Conservation (phyloP, 192 early-diverging fungal genomes). For the Coemansia sp. region DNA sequence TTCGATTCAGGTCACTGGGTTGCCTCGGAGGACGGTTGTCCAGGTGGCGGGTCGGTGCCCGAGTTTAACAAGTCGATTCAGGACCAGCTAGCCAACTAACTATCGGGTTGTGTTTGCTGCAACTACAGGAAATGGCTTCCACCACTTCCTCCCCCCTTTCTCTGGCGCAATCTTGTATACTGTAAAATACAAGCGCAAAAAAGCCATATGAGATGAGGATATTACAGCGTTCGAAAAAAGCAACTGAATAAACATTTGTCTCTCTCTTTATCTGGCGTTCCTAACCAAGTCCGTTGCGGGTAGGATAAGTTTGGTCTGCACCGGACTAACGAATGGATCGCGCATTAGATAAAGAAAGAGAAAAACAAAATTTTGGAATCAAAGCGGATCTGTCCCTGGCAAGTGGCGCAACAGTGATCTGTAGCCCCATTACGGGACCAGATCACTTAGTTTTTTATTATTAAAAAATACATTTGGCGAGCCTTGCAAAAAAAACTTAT, state of each 20-base stretch:
- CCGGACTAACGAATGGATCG: slow-evolving; percentile 4
- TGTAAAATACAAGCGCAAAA: too few relatives aligned
- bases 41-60: slow-evolving; percentile 39
- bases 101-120: not conserved
- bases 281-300: slow-evolving; percentile 2
- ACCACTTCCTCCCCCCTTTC: not conserved
- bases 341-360: not conserved
- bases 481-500: slow-evolving; percentile 9
- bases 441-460: not conserved
- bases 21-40: slow-evolving; percentile 37
- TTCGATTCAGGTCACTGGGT: slow-evolving; percentile 51
- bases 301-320: not conserved
- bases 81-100: slow-evolving; percentile 1
- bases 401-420: too few relatives aligned
- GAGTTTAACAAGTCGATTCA: slow-evolving; percentile 31
- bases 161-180: too few relatives aligned
- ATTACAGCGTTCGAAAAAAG: not conserved
- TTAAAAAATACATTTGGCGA: too few relatives aligned
- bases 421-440: not conserved
- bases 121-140: not conserved
- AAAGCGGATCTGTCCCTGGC: not conserved
- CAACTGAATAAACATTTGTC: not conserved
- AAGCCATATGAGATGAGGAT: not conserved
- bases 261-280: not conserved
- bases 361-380: not conserved